Base-by-base conservation (phyloP, 2,329 filamentous ascomycete species). In the Apiospora marii region DNA sequence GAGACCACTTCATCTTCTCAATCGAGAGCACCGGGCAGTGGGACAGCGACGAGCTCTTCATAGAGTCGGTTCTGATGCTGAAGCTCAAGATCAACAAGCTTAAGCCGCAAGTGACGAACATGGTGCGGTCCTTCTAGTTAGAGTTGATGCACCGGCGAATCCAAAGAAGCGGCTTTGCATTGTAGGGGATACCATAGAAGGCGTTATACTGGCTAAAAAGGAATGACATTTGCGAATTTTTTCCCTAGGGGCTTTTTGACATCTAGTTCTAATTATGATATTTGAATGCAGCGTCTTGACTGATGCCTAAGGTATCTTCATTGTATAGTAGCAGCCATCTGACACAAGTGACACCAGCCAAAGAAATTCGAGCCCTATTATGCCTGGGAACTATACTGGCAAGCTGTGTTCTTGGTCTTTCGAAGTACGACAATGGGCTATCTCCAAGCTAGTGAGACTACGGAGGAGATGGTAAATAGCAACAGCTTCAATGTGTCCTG, bases 1-100 rank as follows among this genome's bases (percentile, higher is more conserved):
- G 95, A 76, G 96, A 99, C 82, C 97, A 99, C 85, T 99, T 99
- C 83, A 98, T 99, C 83, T 99, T 96, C 87, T 93, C 91, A 71
- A 89, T 99, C 48, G 96, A 99, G 87, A 98, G 95, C 86, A 92
- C 94, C 0, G 97, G 96, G 7, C 96, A 99, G 85, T 97, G 94
- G 87, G 92, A 96, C 73, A 98, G 95, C 80, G 96, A 98, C 79
- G 92, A 95, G 83, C 87, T 99, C 75, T 98, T 99, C 86, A 84
- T 99, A 72, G 95, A 98, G 84, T 92, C 94, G 41, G 89, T 99
- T 69, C 93, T 92, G 84, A 87, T 94, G 77, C 85, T 99, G 74
- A 98, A 95, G 86, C 87, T 90, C 78, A 98, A 98, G 87, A 96
- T 94, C 77, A 85, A 91, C 80, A 88, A 88, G 78, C 87, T 96